phyloP scores from a whole-genome alignment of 768 basidiomycete species.

The Chalciporus sphaerocephalus region DNA sequence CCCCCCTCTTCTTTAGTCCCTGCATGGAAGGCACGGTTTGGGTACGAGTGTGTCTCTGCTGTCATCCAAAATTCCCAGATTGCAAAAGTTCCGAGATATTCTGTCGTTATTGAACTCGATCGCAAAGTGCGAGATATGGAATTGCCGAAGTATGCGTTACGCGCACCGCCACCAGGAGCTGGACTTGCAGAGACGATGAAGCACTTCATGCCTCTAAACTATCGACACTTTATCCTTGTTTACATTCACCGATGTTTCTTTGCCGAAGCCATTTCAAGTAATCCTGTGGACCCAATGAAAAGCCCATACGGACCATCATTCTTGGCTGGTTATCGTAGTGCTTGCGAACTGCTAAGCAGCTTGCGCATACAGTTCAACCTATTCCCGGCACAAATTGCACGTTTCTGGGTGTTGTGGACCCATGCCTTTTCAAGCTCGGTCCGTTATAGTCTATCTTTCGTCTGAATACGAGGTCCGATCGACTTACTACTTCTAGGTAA shows the following conservation, averaged over 20 bases:
- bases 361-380: conserved; percentile 45
- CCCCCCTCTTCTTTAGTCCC: conserved; percentile 41
- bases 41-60: conserved; percentile 60
- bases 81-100: conserved; percentile 59
- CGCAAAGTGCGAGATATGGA: conserved; percentile 65
- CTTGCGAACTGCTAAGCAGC: conserved; percentile 51
- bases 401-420: conserved; percentile 73
- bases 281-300: conserved; percentile 63
- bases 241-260: conserved; percentile 77
- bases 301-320: conserved; percentile 65
- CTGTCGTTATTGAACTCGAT: conserved; percentile 59
- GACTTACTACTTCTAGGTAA: conserved; percentile 44
- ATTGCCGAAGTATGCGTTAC: conserved; percentile 57
- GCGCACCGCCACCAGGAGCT: conserved; percentile 42
- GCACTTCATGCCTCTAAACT: conserved; percentile 72
- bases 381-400: conserved; percentile 55
- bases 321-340: conserved; percentile 63
- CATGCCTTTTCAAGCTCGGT: conserved; percentile 67
- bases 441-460: conserved; percentile 23
- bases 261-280: conserved; percentile 63
- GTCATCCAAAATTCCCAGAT: conserved; percentile 66
- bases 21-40: conserved; percentile 67
- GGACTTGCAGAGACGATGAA: conserved; percentile 64
- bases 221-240: conserved; percentile 63
- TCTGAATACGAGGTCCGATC: conserved; percentile 1